Evolutionary conservation across 2,329 filamentous ascomycete species (phyloP), one percentile per base, ranked within the genome.

Genomic region (Colletotrichum sp.): DNA sequence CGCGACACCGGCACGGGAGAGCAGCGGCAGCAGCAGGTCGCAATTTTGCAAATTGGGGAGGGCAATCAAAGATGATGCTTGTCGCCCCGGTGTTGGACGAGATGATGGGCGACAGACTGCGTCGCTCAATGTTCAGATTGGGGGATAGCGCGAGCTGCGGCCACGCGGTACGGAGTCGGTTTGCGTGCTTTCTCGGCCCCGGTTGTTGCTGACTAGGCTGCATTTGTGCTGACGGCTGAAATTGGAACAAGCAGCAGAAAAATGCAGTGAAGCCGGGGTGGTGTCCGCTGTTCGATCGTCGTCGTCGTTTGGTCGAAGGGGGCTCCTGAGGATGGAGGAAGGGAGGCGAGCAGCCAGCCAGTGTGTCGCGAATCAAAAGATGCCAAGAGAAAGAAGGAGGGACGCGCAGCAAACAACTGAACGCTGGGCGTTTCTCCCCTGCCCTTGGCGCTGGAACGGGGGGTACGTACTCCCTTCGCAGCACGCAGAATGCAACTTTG

Each of bases 11-110:
- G 30, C 65, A 60, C 55, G 57, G 67, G 59, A 74, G 59, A 71
- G 30, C 26, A 21, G 30, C 59, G 59, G 30, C 32, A 30, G 55
- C 49, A 16, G 44, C 59, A 44, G 59, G 59, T 62, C 67, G 24
- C 32, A 57, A 57, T 55, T 39, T 63, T 26, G 73, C 70, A 68
- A 73, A 76, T 73, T 73, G 73, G 64, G 26, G 73, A 39, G 24
- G 49, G 28, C 73, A 73, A 65, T 73, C 34, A 65, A 76, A 65
- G 34, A 59, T 64, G 34, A 72, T 75, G 68, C 55, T 32, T 59
- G 36, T 44, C 26, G 66, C 28, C 49, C 49, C 44, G 60, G 60
- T 52, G 28, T 21, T 62, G 70, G 49, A 60, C 70, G 63, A 72
- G 63, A 68, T 72, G 70, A 68, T 68, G 70, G 24, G 63, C 49